phyloP scores from a whole-genome alignment of 306 rosid genomes.

The Lathyrus sativus region DNA sequence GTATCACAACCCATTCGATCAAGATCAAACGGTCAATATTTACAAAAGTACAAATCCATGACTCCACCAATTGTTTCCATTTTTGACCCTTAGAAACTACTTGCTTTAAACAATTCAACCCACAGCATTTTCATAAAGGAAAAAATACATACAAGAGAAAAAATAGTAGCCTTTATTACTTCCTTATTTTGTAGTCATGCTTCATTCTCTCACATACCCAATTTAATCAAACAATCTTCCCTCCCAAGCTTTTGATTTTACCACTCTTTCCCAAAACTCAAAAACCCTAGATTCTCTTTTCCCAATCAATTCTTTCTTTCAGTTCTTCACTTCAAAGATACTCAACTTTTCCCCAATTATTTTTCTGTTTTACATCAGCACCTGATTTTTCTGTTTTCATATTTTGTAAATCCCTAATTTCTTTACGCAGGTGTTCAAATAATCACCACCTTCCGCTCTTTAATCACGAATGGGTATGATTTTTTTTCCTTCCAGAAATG shows the following conservation, averaged over 20 bases:
- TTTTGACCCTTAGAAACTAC: not conserved
- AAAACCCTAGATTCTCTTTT: conserved; percentile 58
- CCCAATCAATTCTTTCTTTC: conserved; percentile 1
- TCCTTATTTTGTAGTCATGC: conserved; percentile 11
- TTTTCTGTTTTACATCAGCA: not conserved
- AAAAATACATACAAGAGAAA: not conserved
- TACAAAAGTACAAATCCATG: not conserved
- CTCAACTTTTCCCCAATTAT: not conserved
- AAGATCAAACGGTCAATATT: not conserved
- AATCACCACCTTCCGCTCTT: conserved; percentile 25
- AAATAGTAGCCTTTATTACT: conserved; percentile 15
- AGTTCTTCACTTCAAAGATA: conserved; percentile 18
- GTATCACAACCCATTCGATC: not conserved
- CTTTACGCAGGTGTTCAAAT: conserved; percentile 29
- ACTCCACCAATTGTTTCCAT: not conserved
- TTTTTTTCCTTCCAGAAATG: not conserved
- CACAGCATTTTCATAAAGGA: not conserved
- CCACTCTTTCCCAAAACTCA: conserved; percentile 38
- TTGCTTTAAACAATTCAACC: not conserved
- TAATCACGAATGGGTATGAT: conserved; percentile 45
- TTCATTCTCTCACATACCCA: conserved; percentile 27
- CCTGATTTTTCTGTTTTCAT: too few relatives aligned
- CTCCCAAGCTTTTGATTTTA: conserved; percentile 43
- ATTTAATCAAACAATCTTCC: conserved; percentile 38
- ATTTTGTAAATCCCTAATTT: conserved; percentile 16